Conservation (phyloP, 768 basidiomycete genomes). For the Amanita muscaria region DNA sequence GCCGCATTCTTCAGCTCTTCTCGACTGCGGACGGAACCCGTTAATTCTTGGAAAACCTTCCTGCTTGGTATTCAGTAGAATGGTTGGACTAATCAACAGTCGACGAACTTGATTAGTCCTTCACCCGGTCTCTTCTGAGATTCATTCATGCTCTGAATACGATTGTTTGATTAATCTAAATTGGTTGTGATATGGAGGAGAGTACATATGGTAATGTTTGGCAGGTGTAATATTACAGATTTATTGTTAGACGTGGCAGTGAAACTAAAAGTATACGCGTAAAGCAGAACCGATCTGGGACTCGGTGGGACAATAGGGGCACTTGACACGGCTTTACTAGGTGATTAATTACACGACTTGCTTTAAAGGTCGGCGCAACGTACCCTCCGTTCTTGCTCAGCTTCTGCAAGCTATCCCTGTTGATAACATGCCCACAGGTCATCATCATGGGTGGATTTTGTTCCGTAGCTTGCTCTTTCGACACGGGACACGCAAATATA, state of each 20-base stretch:
- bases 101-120: slow-evolving; percentile 15
- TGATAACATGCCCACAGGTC: slow-evolving; percentile 90
- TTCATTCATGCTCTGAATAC: slow-evolving; percentile 2
- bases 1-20: slow-evolving; percentile 63
- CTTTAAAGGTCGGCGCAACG: slow-evolving; percentile 10
- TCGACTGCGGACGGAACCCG: slow-evolving; percentile 45
- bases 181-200: too few relatives aligned
- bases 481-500: slow-evolving; percentile 95
- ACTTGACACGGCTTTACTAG: slow-evolving; percentile 76
- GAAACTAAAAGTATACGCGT: slow-evolving; percentile 52
- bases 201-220: not conserved
- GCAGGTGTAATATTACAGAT: not conserved
- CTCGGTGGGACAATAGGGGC: slow-evolving; percentile 91
- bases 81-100: not conserved
- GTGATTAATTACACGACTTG: slow-evolving; percentile 7
- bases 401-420: slow-evolving; percentile 84
- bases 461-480: slow-evolving; percentile 92
- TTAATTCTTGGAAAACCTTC: slow-evolving; percentile 34
- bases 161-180: not conserved
- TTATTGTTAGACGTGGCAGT: not conserved
- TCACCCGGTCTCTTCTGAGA: not conserved
- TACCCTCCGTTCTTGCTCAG: slow-evolving; percentile 78
- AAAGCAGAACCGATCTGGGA: slow-evolving; percentile 48
- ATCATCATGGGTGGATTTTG: slow-evolving; percentile 98
- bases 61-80: slow-evolving; percentile 15